Percentiles rank a stretch among this genome's conserved stretches.
These are phyloP conservation scores for Graphilbum fragrans DNA, from an alignment of 2,329 filamentous ascomycete genomes.

Conservation along the genomic window DNA sequence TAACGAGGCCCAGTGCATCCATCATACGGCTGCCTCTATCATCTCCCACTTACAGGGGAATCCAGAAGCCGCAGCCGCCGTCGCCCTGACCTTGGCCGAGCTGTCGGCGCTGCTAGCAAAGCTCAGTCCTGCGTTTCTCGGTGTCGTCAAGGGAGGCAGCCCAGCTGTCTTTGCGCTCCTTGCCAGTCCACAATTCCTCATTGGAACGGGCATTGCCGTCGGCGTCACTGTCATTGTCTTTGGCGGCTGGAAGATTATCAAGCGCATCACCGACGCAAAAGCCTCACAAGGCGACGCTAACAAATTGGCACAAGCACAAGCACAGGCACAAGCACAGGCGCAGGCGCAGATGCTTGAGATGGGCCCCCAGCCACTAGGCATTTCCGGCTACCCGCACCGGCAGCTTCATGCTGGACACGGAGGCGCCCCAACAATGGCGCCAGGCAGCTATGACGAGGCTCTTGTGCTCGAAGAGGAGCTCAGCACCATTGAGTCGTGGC, in stretches of 20 bases:
- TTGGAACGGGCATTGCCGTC: conserved; percentile 77
- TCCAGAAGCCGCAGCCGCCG: conserved; percentile 84
- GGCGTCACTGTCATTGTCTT: conserved; percentile 94
- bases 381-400: background rate
- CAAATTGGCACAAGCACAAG: background rate
- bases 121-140: conserved; percentile 70
- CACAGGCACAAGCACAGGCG: conserved; percentile 6
- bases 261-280: conserved; percentile 50
- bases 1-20: conserved; percentile 78
- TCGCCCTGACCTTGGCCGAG: conserved; percentile 85
- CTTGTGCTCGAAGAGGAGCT: conserved; percentile 45
- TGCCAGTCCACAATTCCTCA: conserved; percentile 84
- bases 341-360: conserved; percentile 14
- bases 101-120: conserved; percentile 73
- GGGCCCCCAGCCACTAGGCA: background rate
- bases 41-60: conserved; percentile 60
- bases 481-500: conserved; percentile 46
- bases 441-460: conserved; percentile 35
- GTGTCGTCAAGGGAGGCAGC: conserved; percentile 64
- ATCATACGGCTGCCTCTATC: conserved; percentile 70
- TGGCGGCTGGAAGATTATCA: conserved; percentile 94
- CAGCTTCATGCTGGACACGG: background rate
- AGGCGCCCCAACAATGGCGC: background rate
- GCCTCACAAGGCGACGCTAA: background rate
- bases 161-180: conserved; percentile 80